Conservation (phyloP, 2,329 filamentous ascomycete genomes). For the Microcyclosporella mali region DNA sequence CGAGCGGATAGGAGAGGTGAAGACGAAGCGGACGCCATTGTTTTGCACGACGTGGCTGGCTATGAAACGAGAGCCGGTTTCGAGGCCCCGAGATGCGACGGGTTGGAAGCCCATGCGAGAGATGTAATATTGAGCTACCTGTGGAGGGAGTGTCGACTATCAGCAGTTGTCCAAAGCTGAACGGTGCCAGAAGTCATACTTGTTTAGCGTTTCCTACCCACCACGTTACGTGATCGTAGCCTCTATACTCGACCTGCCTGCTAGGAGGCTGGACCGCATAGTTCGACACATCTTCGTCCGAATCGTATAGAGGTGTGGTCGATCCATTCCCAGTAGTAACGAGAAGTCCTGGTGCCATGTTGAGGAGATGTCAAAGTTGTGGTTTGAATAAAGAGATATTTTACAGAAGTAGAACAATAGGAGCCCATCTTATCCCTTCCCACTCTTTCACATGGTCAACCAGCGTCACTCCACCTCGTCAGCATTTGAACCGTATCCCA, state of each 20-base stretch:
- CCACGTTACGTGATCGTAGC: slow-evolving; percentile 92
- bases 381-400: too few species aligned
- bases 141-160: slow-evolving; percentile 32
- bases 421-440: background rate
- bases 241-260: slow-evolving; percentile 51
- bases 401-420: too few species aligned
- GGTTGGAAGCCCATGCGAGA: slow-evolving; percentile 78
- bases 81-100: slow-evolving; percentile 78
- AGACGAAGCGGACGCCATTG: slow-evolving; percentile 70
- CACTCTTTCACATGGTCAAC: background rate
- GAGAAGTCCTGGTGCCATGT: slow-evolving; percentile 36
- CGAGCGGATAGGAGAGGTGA: slow-evolving; percentile 71
- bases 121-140: slow-evolving; percentile 83
- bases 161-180: too few species aligned
- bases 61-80: slow-evolving; percentile 75
- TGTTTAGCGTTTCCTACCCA: slow-evolving; percentile 89
- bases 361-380: slow-evolving; percentile 1
- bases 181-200: background rate
- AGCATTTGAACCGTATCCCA: background rate
- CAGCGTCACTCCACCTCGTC: background rate
- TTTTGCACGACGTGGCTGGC: slow-evolving; percentile 81
- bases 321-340: slow-evolving; percentile 27
- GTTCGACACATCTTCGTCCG: slow-evolving; percentile 7
- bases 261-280: slow-evolving; percentile 8
- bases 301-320: slow-evolving; percentile 19